phyloP scores from a whole-genome alignment of 78 protist genomes.

The Speleostelium caveatum region DNA sequence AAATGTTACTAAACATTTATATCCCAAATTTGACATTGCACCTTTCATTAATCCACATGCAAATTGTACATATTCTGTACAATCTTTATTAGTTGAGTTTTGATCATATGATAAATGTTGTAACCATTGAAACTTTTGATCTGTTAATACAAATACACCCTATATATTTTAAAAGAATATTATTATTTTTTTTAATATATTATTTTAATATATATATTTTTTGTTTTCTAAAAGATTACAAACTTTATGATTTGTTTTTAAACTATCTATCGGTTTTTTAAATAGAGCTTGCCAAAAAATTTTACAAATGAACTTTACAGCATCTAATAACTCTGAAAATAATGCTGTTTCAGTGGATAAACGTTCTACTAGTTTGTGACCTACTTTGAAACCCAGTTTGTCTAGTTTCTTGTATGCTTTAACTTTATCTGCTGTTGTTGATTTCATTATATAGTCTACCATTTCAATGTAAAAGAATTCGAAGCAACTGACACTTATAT shows the following conservation, averaged over 20 bases:
- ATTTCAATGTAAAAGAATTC: constrained; percentile 73
- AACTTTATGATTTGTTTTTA: constrained; percentile 54
- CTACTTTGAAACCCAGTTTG: constrained; percentile 68
- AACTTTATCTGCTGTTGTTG: constrained; percentile 22
- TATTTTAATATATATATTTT: background rate
- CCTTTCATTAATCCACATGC: constrained; percentile 60
- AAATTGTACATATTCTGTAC: constrained; percentile 74
- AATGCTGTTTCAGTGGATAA: constrained; percentile 23
- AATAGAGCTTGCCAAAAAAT: constrained; percentile 56
- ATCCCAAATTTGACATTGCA: constrained; percentile 76
- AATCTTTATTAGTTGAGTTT: constrained; percentile 42
- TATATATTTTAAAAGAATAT: background rate
- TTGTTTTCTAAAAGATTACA: too few species aligned
- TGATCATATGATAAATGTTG: constrained; percentile 67
- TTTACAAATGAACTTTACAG: constrained; percentile 73
- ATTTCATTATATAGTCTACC: constrained; percentile 55
- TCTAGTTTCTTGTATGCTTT: constrained; percentile 43
- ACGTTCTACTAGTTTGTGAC: constrained; percentile 69
- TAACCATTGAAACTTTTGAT: constrained; percentile 67
- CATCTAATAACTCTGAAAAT: constrained; percentile 59
- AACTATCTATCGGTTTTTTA: constrained; percentile 67
- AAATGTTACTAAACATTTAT: constrained; percentile 51
- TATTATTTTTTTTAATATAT: background rate
- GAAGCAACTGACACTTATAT: constrained; percentile 42
- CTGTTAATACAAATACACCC: constrained; percentile 74